Evolutionary conservation across 2,329 filamentous ascomycete species (phyloP), one percentile per base, ranked within the genome.

Genomic region (Sclerotinia borealis): DNA sequence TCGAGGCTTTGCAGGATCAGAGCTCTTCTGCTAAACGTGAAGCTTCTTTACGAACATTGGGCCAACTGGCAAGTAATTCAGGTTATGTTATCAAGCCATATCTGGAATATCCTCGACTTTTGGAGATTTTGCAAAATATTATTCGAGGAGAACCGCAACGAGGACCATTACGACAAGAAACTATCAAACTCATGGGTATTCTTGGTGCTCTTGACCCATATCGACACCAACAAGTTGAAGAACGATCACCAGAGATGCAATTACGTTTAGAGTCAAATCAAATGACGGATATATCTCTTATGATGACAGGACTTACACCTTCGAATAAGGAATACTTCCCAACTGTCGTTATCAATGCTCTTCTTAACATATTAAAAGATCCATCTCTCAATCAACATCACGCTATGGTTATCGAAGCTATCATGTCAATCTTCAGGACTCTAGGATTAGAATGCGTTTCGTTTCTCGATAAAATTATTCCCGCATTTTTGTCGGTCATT

Each of bases 251-350:
- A 0, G 93, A 97, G 73, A 85, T 89, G 67, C 90, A 95, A 72
- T 84, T 83, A 34, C 83, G 82, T 25, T 80, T 81, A 45, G 86
- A 88, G 68, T 81, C 81, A 1, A 85, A 83, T 47, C 85, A 86
- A 63, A 79, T 96, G 71, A 96, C 93, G 0, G 95, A 99, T 76
- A 96, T 99, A 51, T 95, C 93, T 4, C 82, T 99, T 36, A 98
- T 99, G 82, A 99, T 99, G 93, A 92, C 91, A 48, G 95, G 96
- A 17, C 81, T 97, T 47, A 98, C 93, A 0, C 96, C 95, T 0
- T 98, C 93, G 0, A 96, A 91, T 72, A 96, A 99, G 73, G 95
- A 99, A 72, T 99, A 99, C 76, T 99, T 96, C 73, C 95, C 95
- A 0, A 99, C 95, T 0, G 92, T 99, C 22, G 95, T 97, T 52